Conservation (phyloP, 495 filamentous ascomycete genomes). For the Ramalina intermedia region DNA sequence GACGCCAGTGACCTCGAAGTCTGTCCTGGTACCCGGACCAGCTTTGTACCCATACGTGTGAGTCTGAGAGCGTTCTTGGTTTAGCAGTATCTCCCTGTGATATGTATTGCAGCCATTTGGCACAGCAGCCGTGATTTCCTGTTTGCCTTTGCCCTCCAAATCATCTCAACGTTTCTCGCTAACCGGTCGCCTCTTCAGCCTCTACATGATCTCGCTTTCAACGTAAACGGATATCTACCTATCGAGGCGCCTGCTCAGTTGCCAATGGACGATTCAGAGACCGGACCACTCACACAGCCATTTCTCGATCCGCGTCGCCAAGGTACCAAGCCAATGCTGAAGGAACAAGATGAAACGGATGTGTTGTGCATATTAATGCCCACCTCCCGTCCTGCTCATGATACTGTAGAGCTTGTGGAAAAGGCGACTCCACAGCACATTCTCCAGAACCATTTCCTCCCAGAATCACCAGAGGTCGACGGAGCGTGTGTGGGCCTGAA, state of each 20-base stretch:
- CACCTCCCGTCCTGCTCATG: conserved; percentile 51
- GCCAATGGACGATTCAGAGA: conserved; percentile 26
- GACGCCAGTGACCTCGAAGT: no score
- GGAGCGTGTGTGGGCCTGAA: neutral
- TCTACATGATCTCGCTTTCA: conserved; percentile 7
- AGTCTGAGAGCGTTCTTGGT: no score
- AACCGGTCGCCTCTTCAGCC: neutral
- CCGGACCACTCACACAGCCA: conserved; percentile 65
- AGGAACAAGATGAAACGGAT: conserved; percentile 67
- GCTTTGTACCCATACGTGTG: no score
- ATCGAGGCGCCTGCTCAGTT: neutral
- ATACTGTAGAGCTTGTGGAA: conserved; percentile 45
- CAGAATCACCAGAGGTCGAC: conserved; percentile 1
- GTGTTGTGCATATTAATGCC: conserved; percentile 84
- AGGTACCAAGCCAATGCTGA: conserved; percentile 59
- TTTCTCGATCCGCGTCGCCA: conserved; percentile 64
- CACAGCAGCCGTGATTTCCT: no score
- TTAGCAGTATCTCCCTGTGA: no score
- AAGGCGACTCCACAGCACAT: conserved; percentile 42
- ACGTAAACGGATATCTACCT: conserved; percentile 12
- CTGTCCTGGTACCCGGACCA: no score
- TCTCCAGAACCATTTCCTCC: conserved; percentile 29
- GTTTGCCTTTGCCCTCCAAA: no score
- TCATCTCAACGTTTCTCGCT: no score
- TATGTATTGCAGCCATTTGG: no score